Base-by-base conservation (phyloP, 306 rosid genomes). In the Mimosa bimucronata region DNA sequence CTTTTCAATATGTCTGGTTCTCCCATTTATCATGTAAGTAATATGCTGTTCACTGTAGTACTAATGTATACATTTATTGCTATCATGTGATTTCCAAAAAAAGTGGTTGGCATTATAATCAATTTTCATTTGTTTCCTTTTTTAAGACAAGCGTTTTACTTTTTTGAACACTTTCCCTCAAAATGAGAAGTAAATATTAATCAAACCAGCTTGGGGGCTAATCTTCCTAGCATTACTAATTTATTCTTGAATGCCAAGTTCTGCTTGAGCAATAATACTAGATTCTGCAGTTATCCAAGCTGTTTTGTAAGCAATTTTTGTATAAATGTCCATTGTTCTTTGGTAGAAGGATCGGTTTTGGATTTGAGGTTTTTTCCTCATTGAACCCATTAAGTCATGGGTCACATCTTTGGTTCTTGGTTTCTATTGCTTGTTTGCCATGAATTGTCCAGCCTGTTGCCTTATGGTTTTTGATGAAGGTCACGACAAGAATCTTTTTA, bases 21-120 rank as follows among this genome's bases (percentile, higher is more conserved):
- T 68, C 97, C 97, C 0, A 70, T 93, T 48, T 93, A 89, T 89
- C 99, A 93, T 86, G 99, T 96, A 88, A 87, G 99, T 91, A 76
- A 60, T 64, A 18, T 65, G 62, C 53, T 77, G 25, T 26, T 68
- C 29, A 28, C 9, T 40, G 4, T 10, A n/a, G 26, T 40, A 40
- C 34, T 37, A 66, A 40, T n/a, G 14, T 73, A 31, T 75, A 21
- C 71, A 21, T 71, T 73, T 64, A 71, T 75, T 55, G 25, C 65
- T 68, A 9, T 69, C 50, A 11, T 79, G 62, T 75, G 73, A 75
- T 55, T 83, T 79, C 71, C 6, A 34, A 14, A 30, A 13, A 18
- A 57, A 65, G 69, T 76, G 46, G 45, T 84, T 75, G 67, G 38
- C 38, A 34, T 34, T 34, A 34, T 34, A 34, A 34, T 34, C 38